These are phyloP conservation scores for Tetracentron sinense DNA, from an alignment of 164 flowering plant genomes.

Conservation along the genomic window DNA sequence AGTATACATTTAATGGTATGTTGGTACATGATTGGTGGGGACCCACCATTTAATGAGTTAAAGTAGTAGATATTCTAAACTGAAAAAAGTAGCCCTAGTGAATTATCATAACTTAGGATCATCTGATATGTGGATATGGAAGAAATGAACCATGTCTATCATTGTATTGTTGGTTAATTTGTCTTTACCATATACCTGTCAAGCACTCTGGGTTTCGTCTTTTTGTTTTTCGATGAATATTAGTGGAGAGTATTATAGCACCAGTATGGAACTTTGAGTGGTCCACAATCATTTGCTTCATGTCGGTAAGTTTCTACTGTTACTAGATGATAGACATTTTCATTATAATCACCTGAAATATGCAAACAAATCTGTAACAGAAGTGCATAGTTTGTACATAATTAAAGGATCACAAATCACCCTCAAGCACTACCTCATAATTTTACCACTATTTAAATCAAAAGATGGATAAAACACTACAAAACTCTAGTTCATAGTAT, in stretches of 20 bases:
- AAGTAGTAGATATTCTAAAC: too few species aligned
- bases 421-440: not conserved
- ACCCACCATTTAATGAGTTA: too few species aligned
- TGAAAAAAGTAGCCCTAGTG: too few species aligned
- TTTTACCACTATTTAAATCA: too few species aligned
- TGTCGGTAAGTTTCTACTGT: not conserved
- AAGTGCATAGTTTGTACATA: not conserved
- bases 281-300: not conserved
- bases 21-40: too few species aligned
- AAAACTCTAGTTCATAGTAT: not conserved
- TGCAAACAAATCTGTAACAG: not conserved
- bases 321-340: not conserved
- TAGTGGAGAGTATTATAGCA: too few species aligned
- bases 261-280: not conserved
- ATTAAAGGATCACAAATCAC: not conserved
- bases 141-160: not conserved
- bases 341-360: not conserved
- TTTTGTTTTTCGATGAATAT: too few species aligned
- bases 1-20: too few species aligned
- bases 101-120: too few species aligned
- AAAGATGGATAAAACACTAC: not conserved
- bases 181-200: not conserved
- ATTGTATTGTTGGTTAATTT: not conserved
- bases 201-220: not conserved
- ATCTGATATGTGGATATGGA: too few species aligned